Percentiles rank a stretch among this genome's conserved stretches.
Conservation (phyloP, 2,329 filamentous ascomycete genomes). For the Colletotrichum cuscutae region DNA sequence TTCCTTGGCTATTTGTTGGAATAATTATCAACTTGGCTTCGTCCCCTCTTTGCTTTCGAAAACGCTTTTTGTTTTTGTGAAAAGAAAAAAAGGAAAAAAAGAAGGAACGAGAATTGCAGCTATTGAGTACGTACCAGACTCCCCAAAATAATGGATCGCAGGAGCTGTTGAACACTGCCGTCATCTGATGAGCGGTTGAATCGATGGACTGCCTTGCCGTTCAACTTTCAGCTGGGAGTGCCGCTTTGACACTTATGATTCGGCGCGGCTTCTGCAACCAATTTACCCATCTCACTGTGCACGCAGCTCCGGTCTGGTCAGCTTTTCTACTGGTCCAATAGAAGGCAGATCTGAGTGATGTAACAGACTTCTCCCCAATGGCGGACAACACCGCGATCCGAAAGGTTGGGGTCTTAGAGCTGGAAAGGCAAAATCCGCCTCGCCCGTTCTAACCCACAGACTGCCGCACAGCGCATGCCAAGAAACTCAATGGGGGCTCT, state of each 20-base stretch:
- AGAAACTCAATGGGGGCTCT: not conserved
- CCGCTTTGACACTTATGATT: not conserved
- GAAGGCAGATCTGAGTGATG: too few species aligned
- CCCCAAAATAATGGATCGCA: not conserved
- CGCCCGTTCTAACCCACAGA: conserved; percentile 6
- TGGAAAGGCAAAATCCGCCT: not conserved
- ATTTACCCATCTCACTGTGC: not conserved
- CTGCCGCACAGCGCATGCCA: conserved; percentile 12
- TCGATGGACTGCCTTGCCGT: not conserved
- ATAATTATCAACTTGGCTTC: not conserved
- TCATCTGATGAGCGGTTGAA: not conserved
- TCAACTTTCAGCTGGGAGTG: not conserved
- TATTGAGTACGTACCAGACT: not conserved
- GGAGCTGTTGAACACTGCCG: not conserved
- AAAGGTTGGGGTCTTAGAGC: not conserved
- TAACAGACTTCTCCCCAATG: not conserved
- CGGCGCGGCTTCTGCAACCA: not conserved
- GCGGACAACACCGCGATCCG: not conserved
- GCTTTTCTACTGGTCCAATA: not conserved
- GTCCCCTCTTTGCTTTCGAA: not conserved
- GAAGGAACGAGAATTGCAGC: too few species aligned
- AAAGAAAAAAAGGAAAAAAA: too few species aligned
- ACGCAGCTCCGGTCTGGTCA: not conserved
- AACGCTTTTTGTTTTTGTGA: too few species aligned
- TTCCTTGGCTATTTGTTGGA: not conserved